Percentiles rank a stretch among this genome's conserved stretches.
phyloP scores from a whole-genome alignment of 78 protist genomes.

The Speleostelium caveatum region DNA sequence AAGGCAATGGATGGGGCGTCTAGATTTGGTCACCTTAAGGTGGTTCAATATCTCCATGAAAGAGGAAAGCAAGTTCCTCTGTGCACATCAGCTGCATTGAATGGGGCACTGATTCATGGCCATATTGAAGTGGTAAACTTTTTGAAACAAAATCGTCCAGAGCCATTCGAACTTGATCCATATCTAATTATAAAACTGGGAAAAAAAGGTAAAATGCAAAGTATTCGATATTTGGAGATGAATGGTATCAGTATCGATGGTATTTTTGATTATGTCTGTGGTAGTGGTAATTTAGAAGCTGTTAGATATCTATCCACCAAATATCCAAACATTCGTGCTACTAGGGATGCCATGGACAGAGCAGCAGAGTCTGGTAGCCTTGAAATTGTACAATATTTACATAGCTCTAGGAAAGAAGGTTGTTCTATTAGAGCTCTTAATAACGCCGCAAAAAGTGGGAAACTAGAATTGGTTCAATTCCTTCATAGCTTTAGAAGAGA shows the following conservation, averaged over 20 bases:
- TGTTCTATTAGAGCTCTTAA: not conserved
- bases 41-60: too few species aligned
- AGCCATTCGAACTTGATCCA: too few species aligned
- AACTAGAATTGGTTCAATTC: not conserved
- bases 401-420: not conserved
- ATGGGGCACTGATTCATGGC: not conserved
- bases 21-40: too few species aligned
- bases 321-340: not conserved
- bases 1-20: too few species aligned
- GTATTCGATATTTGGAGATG: too few species aligned
- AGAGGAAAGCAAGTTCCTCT: too few species aligned
- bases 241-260: too few species aligned
- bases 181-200: too few species aligned
- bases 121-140: not conserved
- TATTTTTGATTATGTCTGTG: not conserved
- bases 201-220: too few species aligned
- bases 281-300: not conserved
- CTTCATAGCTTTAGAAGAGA: not conserved
- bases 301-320: not conserved
- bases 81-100: too few species aligned
- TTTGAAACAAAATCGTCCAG: not conserved
- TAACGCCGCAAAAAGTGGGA: not conserved
- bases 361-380: not conserved
- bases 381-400: not conserved
- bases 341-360: not conserved